phyloP scores from a whole-genome alignment of 805 yeast genomes.

The Candida verbasci region DNA sequence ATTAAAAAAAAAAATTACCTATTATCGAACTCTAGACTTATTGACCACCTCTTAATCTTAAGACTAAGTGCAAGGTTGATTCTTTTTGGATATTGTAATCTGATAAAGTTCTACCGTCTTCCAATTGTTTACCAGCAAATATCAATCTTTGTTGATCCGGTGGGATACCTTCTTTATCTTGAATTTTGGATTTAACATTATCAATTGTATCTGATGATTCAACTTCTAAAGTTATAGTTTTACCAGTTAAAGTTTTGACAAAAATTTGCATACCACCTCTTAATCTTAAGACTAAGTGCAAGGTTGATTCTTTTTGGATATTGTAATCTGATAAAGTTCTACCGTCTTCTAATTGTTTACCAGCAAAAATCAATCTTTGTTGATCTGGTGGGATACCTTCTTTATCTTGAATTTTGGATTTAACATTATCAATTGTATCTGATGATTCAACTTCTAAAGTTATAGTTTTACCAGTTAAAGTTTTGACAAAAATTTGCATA shows the following conservation, averaged over 20 bases:
- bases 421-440: constrained; percentile 95
- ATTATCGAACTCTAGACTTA: constrained; percentile 34
- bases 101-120: constrained; percentile 92
- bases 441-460: constrained; percentile 97
- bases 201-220: constrained; percentile 97
- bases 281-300: constrained; percentile 93
- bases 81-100: constrained; percentile 99
- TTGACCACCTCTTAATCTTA: constrained; percentile 97
- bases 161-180: constrained; percentile 97
- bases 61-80: constrained; percentile 91
- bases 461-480: constrained; percentile 59
- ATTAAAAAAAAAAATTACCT: too few species aligned
- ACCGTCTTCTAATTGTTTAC: constrained; percentile 95
- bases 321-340: constrained; percentile 96
- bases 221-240: constrained; percentile 83
- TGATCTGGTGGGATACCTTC: constrained; percentile 98
- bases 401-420: constrained; percentile 94
- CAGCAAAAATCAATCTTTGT: constrained; percentile 95
- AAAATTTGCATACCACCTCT: constrained; percentile 87
- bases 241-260: constrained; percentile 58
- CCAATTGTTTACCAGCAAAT: constrained; percentile 97
- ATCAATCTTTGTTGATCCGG: constrained; percentile 97
- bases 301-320: constrained; percentile 96
- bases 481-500: constrained; percentile 57
- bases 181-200: constrained; percentile 94